Percentiles rank a stretch among this genome's conserved stretches.
Evolutionary conservation across 1,284 basidiomycete genomes (phyloP).

Genomic region (Rugosomyces carneus): DNA sequence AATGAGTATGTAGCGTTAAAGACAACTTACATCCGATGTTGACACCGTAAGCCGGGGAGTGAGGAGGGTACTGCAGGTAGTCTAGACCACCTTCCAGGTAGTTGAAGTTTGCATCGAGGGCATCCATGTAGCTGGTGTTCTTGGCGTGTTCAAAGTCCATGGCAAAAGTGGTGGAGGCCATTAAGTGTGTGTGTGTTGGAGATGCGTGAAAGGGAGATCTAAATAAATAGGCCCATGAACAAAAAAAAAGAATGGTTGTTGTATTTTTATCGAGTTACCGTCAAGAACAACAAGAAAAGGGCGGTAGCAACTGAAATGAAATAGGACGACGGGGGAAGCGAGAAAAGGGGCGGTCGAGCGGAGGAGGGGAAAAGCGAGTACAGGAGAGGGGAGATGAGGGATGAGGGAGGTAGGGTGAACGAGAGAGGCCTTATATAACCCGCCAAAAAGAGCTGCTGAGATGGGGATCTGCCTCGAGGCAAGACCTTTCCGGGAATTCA

Average conservation of each 20-base stretch:
- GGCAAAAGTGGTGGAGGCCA: conserved; percentile 21
- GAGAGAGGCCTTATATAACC: conserved; percentile 20
- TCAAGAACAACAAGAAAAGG: conserved; percentile 18
- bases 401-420: conserved; percentile 21
- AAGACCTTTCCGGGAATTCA: conserved; percentile 3
- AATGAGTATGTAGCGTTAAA: too few species aligned
- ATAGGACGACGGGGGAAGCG: conserved; percentile 22
- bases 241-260: conserved; percentile 12
- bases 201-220: conserved; percentile 1
- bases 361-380: conserved; percentile 23
- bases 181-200: not conserved
- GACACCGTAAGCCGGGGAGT: conserved; percentile 37
- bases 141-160: conserved; percentile 43
- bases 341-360: conserved; percentile 13
- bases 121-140: conserved; percentile 36
- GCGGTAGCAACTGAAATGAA: conserved; percentile 30
- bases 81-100: conserved; percentile 51
- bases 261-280: conserved; percentile 12
- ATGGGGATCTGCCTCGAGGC: conserved; percentile 20
- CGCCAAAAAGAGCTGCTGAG: conserved; percentile 5
- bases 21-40: conserved; percentile 37
- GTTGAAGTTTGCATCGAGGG: conserved; percentile 48
- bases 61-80: conserved; percentile 41
- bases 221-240: conserved; percentile 18
- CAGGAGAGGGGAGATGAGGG: conserved; percentile 22